phyloP scores from a whole-genome alignment of 768 basidiomycete genomes.

The Rhizopogon rudus region DNA sequence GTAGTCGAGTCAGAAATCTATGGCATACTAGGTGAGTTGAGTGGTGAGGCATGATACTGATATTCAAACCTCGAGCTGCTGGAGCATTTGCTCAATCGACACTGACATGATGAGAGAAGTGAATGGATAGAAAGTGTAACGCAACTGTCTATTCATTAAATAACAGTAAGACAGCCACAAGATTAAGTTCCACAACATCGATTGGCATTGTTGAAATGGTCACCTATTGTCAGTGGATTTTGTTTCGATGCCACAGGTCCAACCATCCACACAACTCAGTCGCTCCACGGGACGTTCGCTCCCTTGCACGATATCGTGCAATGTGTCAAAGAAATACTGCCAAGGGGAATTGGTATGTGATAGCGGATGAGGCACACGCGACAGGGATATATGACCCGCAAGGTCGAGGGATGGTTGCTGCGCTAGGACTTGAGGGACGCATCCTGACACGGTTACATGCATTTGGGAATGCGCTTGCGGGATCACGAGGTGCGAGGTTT shows the following conservation, averaged over 20 bases:
- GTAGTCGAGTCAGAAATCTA: too few relatives aligned
- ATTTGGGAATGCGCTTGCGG: constrained; percentile 88
- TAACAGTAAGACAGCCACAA: too few relatives aligned
- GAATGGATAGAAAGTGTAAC: too few relatives aligned
- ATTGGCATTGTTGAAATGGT: too few relatives aligned
- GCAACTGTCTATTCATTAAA: too few relatives aligned
- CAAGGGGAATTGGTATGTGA: constrained; percentile 61
- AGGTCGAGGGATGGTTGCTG: constrained; percentile 70
- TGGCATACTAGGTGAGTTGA: too few relatives aligned
- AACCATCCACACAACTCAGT: constrained; percentile 61
- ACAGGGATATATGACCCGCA: constrained; percentile 83
- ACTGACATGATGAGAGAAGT: too few relatives aligned
- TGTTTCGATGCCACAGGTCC: background rate
- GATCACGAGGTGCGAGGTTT: constrained; percentile 70
- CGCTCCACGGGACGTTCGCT: constrained; percentile 65
- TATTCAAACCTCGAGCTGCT: too few relatives aligned
- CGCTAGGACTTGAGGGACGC: constrained; percentile 63
- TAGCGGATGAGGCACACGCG: constrained; percentile 93
- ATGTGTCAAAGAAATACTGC: constrained; percentile 55
- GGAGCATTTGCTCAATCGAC: too few relatives aligned
- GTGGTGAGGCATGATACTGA: too few relatives aligned
- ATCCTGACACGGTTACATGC: constrained; percentile 82
- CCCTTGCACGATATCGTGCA: constrained; percentile 67
- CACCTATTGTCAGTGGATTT: too few relatives aligned
- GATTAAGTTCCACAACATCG: too few relatives aligned